Evolutionary conservation across 352 stramenopile genomes (phyloP).

Genomic region (Pythium sp.): DNA sequence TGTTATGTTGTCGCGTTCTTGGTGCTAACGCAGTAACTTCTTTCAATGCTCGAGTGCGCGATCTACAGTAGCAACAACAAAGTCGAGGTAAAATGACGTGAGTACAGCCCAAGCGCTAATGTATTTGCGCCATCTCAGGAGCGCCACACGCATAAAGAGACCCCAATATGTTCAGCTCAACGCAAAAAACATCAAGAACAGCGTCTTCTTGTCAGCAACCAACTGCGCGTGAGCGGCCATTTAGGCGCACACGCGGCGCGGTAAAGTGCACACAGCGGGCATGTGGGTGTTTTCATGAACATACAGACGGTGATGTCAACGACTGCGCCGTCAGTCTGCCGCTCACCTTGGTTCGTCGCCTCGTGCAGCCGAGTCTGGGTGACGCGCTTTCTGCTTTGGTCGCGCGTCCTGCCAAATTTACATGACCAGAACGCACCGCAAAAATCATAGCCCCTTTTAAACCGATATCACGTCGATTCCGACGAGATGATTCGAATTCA

Average conservation of each 20-base stretch:
- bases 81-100: neutral
- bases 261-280: neutral
- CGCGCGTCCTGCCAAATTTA: neutral
- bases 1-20: slow-evolving; percentile 6
- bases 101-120: neutral
- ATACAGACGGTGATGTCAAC: neutral
- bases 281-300: neutral
- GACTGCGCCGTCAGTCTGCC: neutral
- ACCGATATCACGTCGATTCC: neutral
- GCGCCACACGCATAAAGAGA: neutral
- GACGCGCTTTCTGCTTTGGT: neutral
- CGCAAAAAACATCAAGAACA: neutral
- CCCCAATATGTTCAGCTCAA: neutral
- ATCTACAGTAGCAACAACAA: neutral
- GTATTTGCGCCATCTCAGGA: neutral
- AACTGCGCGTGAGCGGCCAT: neutral
- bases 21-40: too few species aligned
- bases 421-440: neutral
- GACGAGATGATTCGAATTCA: neutral
- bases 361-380: neutral
- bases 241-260: neutral
- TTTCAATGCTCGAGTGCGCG: neutral
- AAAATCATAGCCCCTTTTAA: neutral
- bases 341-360: neutral
- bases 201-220: too few species aligned